Base-by-base conservation (phyloP, 2,329 filamentous ascomycete genomes). In the Aspergillus brasiliensis region DNA sequence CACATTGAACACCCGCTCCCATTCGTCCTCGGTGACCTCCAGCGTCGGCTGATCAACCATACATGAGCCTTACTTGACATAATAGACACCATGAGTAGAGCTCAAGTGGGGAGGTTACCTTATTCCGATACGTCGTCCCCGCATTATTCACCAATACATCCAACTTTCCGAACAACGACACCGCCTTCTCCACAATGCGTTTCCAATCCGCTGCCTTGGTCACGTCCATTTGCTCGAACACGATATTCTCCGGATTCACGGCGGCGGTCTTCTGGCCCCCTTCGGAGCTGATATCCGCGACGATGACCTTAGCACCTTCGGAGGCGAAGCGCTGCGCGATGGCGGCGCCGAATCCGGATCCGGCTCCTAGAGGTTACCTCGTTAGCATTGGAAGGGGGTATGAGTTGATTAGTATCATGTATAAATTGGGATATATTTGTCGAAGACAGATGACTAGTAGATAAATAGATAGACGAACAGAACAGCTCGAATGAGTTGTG, bases 61-160 rank as follows among this genome's bases (percentile, higher is more conserved):
- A 4, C 5, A 23, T 19, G 42, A 52, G 49, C 27, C 63, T 19
- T 21, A 31, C 10, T 3, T n/a, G 15, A 23, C 37, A 21, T 6
- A 25, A 47, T 21, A 13, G 1, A 8, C 25, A 11, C 49, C 38
- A 19, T 15, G 28, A 11, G 27, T 11, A 8, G n/a, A n/a, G n/a
- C n/a, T n/a, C n/a, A n/a, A n/a, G n/a, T n/a, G n/a, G n/a, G n/a
- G n/a, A n/a, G n/a, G n/a, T n/a, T 48, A 75, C 75, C 72, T 78
- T 78, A 62, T 78, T 78, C 56, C 68, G 69, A 68, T 75, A 77
- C 15, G 69, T 70, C 15, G 72, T 77, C 11, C 81, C 81, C 7
- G 80, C 80, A 69, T 82, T 82, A 60, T 82, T 82, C 44, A 82
- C 73, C 51, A 82, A 64, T 15, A 80, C 71, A 67, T 82, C 77